Evolutionary conservation across 306 rosid genomes (phyloP).

Genomic region (Datisca glomerata): DNA sequence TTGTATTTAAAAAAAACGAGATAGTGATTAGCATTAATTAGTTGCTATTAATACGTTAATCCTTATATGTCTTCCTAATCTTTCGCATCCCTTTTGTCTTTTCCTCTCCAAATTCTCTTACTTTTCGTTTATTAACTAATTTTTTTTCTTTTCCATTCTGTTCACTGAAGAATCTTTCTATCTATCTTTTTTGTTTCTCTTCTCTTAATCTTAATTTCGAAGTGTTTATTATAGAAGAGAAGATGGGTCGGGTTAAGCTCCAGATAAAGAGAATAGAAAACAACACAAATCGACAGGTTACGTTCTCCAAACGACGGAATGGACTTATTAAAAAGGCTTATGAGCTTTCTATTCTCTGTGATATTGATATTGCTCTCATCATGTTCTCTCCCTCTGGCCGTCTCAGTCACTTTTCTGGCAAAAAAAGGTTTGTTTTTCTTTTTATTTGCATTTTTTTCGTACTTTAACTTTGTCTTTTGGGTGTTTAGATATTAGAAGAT

Average conservation of each 20-base stretch:
- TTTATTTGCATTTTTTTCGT: neutral
- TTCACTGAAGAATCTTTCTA: neutral
- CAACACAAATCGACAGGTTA: conserved; percentile 48
- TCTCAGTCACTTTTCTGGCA: conserved; percentile 51
- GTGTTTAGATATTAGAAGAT: too few species aligned
- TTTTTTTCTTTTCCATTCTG: neutral
- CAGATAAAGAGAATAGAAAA: conserved; percentile 67
- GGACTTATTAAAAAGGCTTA: conserved; percentile 70
- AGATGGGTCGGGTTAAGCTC: conserved; percentile 64
- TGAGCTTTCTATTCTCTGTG: conserved; percentile 50
- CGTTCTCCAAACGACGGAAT: conserved; percentile 60
- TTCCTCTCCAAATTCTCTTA: too few species aligned
- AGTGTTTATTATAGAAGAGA: too few species aligned
- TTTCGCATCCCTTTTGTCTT: too few species aligned
- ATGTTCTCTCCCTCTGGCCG: conserved; percentile 54
- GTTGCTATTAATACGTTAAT: too few species aligned
- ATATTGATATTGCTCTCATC: conserved; percentile 60
- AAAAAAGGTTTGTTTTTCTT: conserved; percentile 23
- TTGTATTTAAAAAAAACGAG: too few species aligned
- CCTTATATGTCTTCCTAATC: too few species aligned
- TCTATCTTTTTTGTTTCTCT: neutral
- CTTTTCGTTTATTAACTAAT: neutral
- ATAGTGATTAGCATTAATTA: too few species aligned
- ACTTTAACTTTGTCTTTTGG: too few species aligned
- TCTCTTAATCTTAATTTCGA: too few species aligned